A percentile compares a stretch with the other conserved stretches of the same genome.
Evolutionary conservation across 73 alveolate genomes (phyloP).

Genomic region (Diophrys sp.): DNA sequence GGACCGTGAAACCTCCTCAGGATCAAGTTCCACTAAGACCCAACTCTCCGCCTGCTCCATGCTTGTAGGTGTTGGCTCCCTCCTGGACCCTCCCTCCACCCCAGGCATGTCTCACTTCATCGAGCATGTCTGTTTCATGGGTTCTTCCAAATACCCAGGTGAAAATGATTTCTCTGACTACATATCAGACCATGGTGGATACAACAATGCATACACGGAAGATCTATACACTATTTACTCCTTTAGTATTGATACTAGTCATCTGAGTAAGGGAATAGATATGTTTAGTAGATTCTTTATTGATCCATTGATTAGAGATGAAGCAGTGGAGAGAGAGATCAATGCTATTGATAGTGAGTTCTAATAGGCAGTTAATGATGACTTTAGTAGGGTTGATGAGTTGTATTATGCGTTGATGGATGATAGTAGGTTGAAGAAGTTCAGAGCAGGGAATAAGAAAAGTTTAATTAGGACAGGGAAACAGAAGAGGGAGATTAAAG

Average conservation of each 20-base stretch:
- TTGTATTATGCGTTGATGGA: too few species aligned
- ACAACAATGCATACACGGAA: conserved; percentile 88
- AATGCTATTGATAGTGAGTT: conserved; percentile 93
- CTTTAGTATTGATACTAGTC: conserved; percentile 78
- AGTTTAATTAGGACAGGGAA: too few species aligned
- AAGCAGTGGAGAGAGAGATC: conserved; percentile 89
- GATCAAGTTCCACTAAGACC: not conserved
- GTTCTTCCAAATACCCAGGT: conserved; percentile 89
- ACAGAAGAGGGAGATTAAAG: too few species aligned
- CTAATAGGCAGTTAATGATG: conserved; percentile 61
- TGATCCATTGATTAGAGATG: conserved; percentile 57
- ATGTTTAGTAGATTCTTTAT: conserved; percentile 83
- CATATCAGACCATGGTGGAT: conserved; percentile 84
- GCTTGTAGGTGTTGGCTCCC: conserved; percentile 64
- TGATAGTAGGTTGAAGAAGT: too few species aligned
- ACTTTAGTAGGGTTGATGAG: conserved; percentile 67
- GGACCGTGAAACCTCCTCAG: too few species aligned
- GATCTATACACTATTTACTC: conserved; percentile 74
- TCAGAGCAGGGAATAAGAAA: too few species aligned
- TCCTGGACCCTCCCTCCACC: conserved; percentile 67
- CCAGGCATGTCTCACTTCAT: conserved; percentile 94
- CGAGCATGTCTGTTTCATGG: conserved; percentile 97
- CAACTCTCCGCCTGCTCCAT: conserved; percentile 17
- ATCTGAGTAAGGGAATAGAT: conserved; percentile 82
- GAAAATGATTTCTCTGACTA: conserved; percentile 80